Evolutionary conservation across 306 rosid genomes (phyloP).

Genomic region (Quercus dentata): DNA sequence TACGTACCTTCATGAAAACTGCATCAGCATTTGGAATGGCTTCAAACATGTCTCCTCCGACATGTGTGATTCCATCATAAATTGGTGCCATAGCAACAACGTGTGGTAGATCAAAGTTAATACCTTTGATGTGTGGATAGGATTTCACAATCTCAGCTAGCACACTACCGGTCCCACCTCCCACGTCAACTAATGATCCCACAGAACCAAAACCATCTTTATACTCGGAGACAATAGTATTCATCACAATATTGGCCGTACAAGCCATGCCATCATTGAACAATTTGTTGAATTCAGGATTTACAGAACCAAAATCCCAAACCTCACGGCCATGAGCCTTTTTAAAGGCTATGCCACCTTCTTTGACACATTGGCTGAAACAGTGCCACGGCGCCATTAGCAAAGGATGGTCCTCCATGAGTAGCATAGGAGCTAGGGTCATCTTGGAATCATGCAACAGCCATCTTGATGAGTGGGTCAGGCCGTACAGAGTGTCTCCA

Average conservation of each 20-base stretch:
- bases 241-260: constrained; percentile 8
- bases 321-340: constrained; percentile 29
- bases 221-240: constrained; percentile 1
- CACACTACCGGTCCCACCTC: constrained; percentile 34
- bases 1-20: constrained; percentile 33
- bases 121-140: constrained; percentile 30
- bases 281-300: constrained; percentile 20
- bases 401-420: constrained; percentile 16
- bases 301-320: constrained; percentile 26
- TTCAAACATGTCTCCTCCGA: constrained; percentile 41
- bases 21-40: constrained; percentile 39
- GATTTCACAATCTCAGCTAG: constrained; percentile 29
- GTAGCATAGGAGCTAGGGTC: constrained; percentile 20
- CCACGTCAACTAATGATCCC: constrained; percentile 32
- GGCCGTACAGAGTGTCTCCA: constrained; percentile 24
- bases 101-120: constrained; percentile 42
- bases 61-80: constrained; percentile 28
- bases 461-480: constrained; percentile 31
- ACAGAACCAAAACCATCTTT: constrained; percentile 18
- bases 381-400: constrained; percentile 28
- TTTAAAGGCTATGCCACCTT: constrained; percentile 20
- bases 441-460: constrained; percentile 14
- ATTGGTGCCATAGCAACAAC: constrained; percentile 24
- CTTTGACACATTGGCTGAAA: constrained; percentile 19
- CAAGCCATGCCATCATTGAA: constrained; percentile 41